Evolutionary conservation across 2,329 filamentous ascomycete species (phyloP).

Genomic region (Dactylonectria estremocensis): DNA sequence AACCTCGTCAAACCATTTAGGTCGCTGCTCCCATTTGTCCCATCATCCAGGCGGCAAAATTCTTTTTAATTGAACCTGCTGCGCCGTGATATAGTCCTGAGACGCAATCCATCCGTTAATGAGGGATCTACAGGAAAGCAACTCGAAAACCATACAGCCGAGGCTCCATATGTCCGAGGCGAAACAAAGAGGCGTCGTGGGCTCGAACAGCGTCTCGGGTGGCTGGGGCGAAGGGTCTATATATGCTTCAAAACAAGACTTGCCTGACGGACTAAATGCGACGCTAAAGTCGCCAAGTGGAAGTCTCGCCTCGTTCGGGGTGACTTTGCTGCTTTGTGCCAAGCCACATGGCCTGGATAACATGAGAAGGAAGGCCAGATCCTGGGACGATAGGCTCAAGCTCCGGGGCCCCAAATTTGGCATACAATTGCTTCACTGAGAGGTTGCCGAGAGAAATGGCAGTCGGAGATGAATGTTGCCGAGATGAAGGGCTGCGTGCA

Average conservation of each 20-base stretch:
- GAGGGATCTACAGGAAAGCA: slow-evolving; percentile 48
- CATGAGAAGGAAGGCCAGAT: slow-evolving; percentile 47
- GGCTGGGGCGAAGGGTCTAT: slow-evolving; percentile 50
- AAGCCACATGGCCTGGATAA: slow-evolving; percentile 53
- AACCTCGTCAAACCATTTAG: slow-evolving; percentile 39
- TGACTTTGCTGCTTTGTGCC: slow-evolving; percentile 52
- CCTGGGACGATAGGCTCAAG: slow-evolving; percentile 37
- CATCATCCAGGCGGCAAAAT: slow-evolving; percentile 41
- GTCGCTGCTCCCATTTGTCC: slow-evolving; percentile 38
- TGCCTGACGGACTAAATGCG: slow-evolving; percentile 49
- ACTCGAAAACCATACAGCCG: slow-evolving; percentile 53
- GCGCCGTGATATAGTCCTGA: slow-evolving; percentile 34
- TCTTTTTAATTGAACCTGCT: slow-evolving; percentile 42
- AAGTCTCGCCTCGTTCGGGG: slow-evolving; percentile 42
- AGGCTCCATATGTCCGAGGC: slow-evolving; percentile 59
- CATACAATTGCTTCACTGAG: slow-evolving; percentile 47
- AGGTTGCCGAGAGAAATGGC: slow-evolving; percentile 40
- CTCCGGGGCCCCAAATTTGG: slow-evolving; percentile 41
- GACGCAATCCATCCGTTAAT: slow-evolving; percentile 36
- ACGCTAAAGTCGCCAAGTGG: slow-evolving; percentile 55
- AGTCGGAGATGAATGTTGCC: slow-evolving; percentile 54
- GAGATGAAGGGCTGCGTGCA: slow-evolving; percentile 49
- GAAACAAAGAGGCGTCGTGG: slow-evolving; percentile 51
- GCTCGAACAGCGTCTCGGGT: slow-evolving; percentile 56
- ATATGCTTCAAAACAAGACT: slow-evolving; percentile 45